Evolutionary conservation across 495 filamentous ascomycete species (phyloP), one percentile per base, ranked within the genome.

Genomic region (Bathelium albidoporum): DNA sequence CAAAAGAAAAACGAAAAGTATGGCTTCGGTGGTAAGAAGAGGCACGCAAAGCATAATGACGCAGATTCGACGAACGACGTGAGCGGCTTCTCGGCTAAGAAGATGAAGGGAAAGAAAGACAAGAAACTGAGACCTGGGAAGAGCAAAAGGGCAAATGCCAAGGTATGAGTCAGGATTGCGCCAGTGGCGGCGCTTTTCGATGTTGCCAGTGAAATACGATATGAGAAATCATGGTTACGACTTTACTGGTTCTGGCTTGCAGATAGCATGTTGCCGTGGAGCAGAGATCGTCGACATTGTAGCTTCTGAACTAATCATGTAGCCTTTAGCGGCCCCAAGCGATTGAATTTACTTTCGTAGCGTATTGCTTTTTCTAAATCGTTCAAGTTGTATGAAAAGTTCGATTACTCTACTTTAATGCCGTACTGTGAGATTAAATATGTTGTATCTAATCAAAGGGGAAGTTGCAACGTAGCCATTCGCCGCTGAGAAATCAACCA

Each of bases 1-100:
- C 85, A 88, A 72, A 95, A 96, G 85, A 94, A 91, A 77, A 86
- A 98, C 74, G 79, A 85, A 65, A 95, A 95, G 77, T 97, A 85
- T 73, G 94, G 94, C 28, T 94, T 89, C 74, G 94, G 94, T 62
- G 94, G 94, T 63, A 96, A 95, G 84, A 97, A 97, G 83, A 80
- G 87, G 59, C 82, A 87, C 73, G 73, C 80, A 43, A 98, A 98
- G 83, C 95, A 90, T 64, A 88, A 88, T 61, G 92, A 96, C 76
- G 90, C 91, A 49, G 72, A 77, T 32, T 90, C 86, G 61, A 89
- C 82, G 58, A 85, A 81, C 61, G 95, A 97, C 76, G 69, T 95
- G 71, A 83, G 83, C 65, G 82, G 80, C 5, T 97, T 92, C 78
- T 91, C 84, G 52, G 79, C 73, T 24, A 90, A 85, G 82, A 87